Base-by-base conservation (phyloP, 345 rosid species). In the Syzygium grande region DNA sequence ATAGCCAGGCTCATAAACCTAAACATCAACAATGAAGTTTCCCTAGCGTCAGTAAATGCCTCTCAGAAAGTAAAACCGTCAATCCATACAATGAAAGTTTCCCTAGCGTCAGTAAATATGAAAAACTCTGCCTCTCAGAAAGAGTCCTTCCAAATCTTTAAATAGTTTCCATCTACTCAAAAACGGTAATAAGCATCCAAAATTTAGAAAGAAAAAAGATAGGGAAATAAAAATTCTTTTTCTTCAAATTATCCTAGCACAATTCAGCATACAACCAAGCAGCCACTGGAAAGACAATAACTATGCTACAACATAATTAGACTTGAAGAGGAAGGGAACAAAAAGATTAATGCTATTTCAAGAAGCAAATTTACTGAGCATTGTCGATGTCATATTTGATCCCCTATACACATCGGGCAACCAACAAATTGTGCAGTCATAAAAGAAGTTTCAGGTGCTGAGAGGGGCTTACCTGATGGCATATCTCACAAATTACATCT, bases 1-100 rank as follows among this genome's bases (percentile, higher is more conserved):
- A 89, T 98, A 98, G 78, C 98, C 99, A 80, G 95, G 91, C 84
- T 96, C 98, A 87, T 98, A 98, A 84, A 96, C 91, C 99, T 98
- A 93, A 52, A 88, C 87, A 34, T 52, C 10, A 54, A 41, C 58
- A 54, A 85, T 30, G 58, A 85, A 84, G 52, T 52, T 54, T 51
- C 61, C 46, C 27, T 2, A 73, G 49, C 5, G 7, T 85, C 63
- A 85, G 49, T 41, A 85, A 52, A 85, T 53, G 78, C 46, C 41
- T 9, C 30, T 34, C 43, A 52, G 49, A 53, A 53, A 41, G 61
- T 54, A 27, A 80, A 21, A 53, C 61, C 86, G 21, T 22, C 25
- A 30, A 41, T 41, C 63, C 56, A 85, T 10, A 73, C 46, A 34
- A 38, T 4, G 49, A 34, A 85, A 84, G 52, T 52, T 54, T 52